phyloP scores from a whole-genome alignment of 2,329 filamentous ascomycete genomes.

The Colletotrichum lini region DNA sequence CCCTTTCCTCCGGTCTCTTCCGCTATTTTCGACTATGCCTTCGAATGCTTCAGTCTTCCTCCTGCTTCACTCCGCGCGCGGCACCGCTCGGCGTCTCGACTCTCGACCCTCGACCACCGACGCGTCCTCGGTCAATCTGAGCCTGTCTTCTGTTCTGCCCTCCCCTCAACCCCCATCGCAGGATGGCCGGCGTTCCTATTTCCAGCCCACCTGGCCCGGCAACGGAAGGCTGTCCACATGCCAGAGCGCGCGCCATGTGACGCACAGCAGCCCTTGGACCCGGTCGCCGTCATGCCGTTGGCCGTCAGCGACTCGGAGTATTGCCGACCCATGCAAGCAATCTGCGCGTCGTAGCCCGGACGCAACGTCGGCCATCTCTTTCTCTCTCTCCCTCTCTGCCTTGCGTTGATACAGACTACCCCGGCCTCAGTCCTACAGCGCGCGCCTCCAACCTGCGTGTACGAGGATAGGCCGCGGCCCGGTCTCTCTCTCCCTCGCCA shows the following conservation, averaged over 20 bases:
- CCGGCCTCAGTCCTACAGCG: constrained; percentile 28
- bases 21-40: constrained; percentile 24
- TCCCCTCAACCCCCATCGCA: constrained; percentile 25
- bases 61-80: constrained; percentile 41
- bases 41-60: constrained; percentile 2
- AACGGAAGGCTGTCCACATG: constrained; percentile 5
- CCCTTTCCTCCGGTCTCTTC: not conserved
- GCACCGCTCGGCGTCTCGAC: constrained; percentile 38
- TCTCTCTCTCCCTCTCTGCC: not conserved
- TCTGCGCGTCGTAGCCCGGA: not conserved
- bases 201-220: constrained; percentile 23
- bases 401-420: constrained; percentile 19
- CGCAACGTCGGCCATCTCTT: not conserved
- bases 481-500: constrained; percentile 19
- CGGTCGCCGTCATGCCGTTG: constrained; percentile 18
- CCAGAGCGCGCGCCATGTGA: constrained; percentile 42
- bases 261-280: constrained; percentile 28
- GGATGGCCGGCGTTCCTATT: constrained; percentile 10
- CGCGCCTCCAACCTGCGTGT: constrained; percentile 32
- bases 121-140: constrained; percentile 18
- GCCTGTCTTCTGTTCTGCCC: constrained; percentile 21
- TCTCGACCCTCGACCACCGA: constrained; percentile 28
- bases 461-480: constrained; percentile 24
- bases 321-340: constrained; percentile 28
- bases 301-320: constrained; percentile 32